These are phyloP conservation scores for Aspergillus eucalypticola DNA, from an alignment of 2,329 filamentous ascomycete species.

Conservation along the genomic window DNA sequence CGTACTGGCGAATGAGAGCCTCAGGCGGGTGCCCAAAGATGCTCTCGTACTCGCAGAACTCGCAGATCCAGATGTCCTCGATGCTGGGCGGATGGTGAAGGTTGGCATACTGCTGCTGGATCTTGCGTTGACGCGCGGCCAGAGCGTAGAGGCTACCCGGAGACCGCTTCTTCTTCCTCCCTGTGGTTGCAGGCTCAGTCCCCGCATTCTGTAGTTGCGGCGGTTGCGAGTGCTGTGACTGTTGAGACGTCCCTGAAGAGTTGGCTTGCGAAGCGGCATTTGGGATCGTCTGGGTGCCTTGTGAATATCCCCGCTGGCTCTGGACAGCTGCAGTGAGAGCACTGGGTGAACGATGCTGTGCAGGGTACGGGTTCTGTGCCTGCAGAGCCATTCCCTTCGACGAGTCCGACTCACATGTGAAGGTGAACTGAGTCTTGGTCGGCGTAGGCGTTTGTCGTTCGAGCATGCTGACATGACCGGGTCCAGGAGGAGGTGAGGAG, in stretches of 20 bases:
- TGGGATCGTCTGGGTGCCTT: conserved; percentile 59
- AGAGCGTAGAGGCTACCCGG: conserved; percentile 69
- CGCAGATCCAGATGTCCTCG: conserved; percentile 90
- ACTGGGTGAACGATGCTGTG: conserved; percentile 38
- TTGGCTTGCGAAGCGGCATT: conserved; percentile 43
- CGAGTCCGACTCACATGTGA: conserved; percentile 89
- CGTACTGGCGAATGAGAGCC: conserved; percentile 85
- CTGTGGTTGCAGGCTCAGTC: conserved; percentile 50
- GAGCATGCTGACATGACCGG: conserved; percentile 77
- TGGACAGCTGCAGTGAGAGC: conserved; percentile 35
- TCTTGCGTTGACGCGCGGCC: conserved; percentile 75
- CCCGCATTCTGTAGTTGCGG: conserved; percentile 32
- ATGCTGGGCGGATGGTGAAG: conserved; percentile 68
- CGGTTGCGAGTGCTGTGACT: conserved; percentile 1
- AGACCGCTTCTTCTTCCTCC: conserved; percentile 66
- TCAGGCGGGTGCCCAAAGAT: conserved; percentile 88
- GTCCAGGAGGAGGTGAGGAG: conserved; percentile 60
- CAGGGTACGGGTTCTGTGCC: conserved; percentile 52
- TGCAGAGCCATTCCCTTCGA: conserved; percentile 77
- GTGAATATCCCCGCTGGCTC: conserved; percentile 46
- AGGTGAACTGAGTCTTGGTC: conserved; percentile 88
- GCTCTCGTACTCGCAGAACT: conserved; percentile 96
- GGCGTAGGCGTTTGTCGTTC: conserved; percentile 69
- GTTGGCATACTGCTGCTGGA: conserved; percentile 75
- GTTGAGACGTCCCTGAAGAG: conserved; percentile 29